Percentiles rank a stretch among this genome's conserved stretches.
phyloP scores from a whole-genome alignment of 805 yeast genomes.

The Wickerhamiella domercqiae region DNA sequence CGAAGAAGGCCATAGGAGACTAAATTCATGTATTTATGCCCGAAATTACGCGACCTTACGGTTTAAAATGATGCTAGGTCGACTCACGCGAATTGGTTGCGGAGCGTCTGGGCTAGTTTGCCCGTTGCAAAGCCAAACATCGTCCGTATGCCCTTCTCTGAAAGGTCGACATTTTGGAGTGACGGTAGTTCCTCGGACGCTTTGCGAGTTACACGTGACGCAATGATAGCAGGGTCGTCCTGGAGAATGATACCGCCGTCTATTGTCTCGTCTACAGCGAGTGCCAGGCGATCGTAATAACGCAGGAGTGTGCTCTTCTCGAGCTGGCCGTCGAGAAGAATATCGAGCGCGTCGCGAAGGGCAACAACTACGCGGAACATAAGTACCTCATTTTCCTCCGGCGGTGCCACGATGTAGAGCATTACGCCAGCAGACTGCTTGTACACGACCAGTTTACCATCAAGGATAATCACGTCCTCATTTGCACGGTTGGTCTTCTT shows the following conservation, averaged over 20 bases:
- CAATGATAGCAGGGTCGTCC: constrained; percentile 73
- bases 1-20: no score
- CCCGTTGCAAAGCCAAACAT: constrained; percentile 82
- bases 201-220: constrained; percentile 79
- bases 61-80: not conserved
- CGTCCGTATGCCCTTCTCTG: constrained; percentile 41
- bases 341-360: constrained; percentile 65
- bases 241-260: constrained; percentile 91
- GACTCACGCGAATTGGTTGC: constrained; percentile 23
- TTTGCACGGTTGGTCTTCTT: constrained; percentile 66
- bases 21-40: no score
- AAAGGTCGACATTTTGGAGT: constrained; percentile 25
- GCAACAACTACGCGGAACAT: constrained; percentile 63
- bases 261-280: constrained; percentile 80
- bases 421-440: constrained; percentile 68
- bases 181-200: constrained; percentile 49
- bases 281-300: constrained; percentile 68
- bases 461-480: constrained; percentile 67
- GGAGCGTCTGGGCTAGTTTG: constrained; percentile 40
- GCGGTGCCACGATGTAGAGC: constrained; percentile 53
- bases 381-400: constrained; percentile 76
- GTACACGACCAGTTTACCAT: constrained; percentile 68
- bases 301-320: constrained; percentile 70
- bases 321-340: constrained; percentile 48
- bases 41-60: no score